phyloP scores from a whole-genome alignment of 2,329 filamentous ascomycete species.

The Trichoderma semiorbis region DNA sequence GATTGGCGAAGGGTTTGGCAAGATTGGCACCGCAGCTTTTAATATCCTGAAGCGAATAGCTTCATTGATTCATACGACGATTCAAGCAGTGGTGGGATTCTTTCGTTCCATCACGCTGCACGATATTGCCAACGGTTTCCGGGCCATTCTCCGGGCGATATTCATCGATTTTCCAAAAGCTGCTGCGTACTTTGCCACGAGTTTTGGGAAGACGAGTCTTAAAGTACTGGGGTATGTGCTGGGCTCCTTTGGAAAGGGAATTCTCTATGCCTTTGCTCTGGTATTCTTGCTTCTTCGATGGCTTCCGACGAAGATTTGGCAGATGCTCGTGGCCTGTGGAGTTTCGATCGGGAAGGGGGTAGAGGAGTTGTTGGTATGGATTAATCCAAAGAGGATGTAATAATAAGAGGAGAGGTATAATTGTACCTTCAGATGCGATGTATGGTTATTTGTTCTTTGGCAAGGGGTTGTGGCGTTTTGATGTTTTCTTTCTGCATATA shows the following conservation, averaged over 20 bases:
- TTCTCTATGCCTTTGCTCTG: conserved; percentile 27
- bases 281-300: conserved; percentile 33
- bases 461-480: neutral
- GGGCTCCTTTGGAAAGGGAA: conserved; percentile 28
- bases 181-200: conserved; percentile 26
- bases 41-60: conserved; percentile 27
- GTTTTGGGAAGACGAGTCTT: conserved; percentile 25
- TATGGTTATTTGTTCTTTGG: neutral
- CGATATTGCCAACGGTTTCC: conserved; percentile 39
- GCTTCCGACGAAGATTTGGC: conserved; percentile 33
- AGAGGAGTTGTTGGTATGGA: conserved; percentile 32
- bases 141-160: conserved; percentile 28
- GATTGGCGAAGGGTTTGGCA: conserved; percentile 30
- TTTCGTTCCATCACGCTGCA: conserved; percentile 36
- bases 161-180: conserved; percentile 32
- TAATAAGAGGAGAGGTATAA: neutral
- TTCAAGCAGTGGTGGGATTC: conserved; percentile 33
- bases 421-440: neutral
- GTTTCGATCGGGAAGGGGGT: conserved; percentile 30
- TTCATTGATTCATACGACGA: conserved; percentile 36
- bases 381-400: conserved; percentile 7
- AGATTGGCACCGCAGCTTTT: conserved; percentile 25
- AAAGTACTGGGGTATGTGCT: conserved; percentile 31
- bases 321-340: conserved; percentile 31
- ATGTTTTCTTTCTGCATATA: neutral